A percentile compares a stretch with the other conserved stretches of the same genome.
These are phyloP conservation scores for Euryodendron excelsum DNA, from an alignment of 148 eudicot genomes.

Conservation along the genomic window DNA sequence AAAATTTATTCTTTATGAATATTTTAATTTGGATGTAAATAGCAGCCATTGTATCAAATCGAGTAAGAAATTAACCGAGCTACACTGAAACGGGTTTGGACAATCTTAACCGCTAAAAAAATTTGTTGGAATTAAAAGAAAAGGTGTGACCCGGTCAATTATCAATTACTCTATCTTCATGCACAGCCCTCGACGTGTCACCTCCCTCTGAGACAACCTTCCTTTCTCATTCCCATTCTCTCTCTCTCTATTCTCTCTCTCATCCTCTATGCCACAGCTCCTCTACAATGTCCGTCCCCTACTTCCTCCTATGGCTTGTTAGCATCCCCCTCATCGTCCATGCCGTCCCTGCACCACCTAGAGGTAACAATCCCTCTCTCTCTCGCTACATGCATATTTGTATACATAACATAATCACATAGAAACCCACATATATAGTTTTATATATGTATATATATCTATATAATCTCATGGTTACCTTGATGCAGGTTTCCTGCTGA, in stretches of 20 bases:
- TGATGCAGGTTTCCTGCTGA: conserved; percentile 53
- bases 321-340: conserved; percentile 18
- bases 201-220: neutral
- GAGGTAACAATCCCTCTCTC: conserved; percentile 7
- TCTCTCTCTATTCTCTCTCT: neutral
- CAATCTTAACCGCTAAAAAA: too few species aligned
- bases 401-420: neutral
- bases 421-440: neutral
- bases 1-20: too few species aligned
- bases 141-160: conserved; percentile 8
- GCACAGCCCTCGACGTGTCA: conserved; percentile 10
- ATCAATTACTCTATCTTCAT: conserved; percentile 4
- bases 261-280: neutral
- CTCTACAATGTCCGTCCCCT: conserved; percentile 18
- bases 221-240: conserved; percentile 3
- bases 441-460: neutral
- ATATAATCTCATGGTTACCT: neutral
- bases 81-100: too few species aligned
- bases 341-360: conserved; percentile 6
- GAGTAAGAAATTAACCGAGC: too few species aligned
- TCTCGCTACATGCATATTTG: too few species aligned
- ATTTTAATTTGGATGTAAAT: too few species aligned
- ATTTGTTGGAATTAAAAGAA: too few species aligned
- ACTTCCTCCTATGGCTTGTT: conserved; percentile 28
- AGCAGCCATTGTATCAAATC: too few species aligned